A percentile compares a stretch with the other conserved stretches of the same genome.
phyloP scores from a whole-genome alignment of 225 moss, liverwort and hornwort species.

The Antitrichia curtipendula region DNA sequence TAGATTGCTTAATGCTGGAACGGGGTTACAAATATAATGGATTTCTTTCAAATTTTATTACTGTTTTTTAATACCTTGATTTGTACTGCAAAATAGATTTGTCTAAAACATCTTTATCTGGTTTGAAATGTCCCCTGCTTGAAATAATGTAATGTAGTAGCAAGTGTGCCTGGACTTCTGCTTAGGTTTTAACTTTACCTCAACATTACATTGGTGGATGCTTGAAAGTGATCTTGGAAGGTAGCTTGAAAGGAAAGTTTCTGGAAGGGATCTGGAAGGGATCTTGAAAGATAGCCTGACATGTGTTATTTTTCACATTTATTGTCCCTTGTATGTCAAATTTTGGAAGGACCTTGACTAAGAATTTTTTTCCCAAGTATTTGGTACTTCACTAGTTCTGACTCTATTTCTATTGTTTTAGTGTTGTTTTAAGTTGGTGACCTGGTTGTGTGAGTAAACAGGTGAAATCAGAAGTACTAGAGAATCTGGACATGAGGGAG shows the following conservation, averaged over 20 bases:
- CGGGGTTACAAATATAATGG: background rate
- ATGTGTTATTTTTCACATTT: background rate
- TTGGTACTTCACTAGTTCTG: background rate
- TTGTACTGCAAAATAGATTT: background rate
- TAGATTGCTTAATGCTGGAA: background rate
- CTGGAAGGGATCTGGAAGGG: background rate
- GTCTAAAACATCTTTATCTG: background rate
- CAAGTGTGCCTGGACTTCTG: background rate
- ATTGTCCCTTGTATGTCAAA: background rate
- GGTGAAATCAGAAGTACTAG: conserved; percentile 81
- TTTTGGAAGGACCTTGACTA: background rate
- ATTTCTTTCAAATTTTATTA: background rate
- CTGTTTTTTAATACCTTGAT: background rate
- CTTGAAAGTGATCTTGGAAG: background rate
- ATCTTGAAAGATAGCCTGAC: background rate
- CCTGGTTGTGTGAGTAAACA: conserved; percentile 11
- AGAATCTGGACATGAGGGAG: conserved; percentile 54
- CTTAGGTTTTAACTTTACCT: background rate
- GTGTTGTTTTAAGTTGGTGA: background rate
- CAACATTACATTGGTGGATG: background rate
- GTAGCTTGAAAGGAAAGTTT: background rate
- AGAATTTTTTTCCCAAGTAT: background rate
- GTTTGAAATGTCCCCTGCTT: background rate
- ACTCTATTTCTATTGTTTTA: background rate
- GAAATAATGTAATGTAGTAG: background rate